Base-by-base conservation (phyloP, 805 yeast species). In the Candida odintsovae region DNA sequence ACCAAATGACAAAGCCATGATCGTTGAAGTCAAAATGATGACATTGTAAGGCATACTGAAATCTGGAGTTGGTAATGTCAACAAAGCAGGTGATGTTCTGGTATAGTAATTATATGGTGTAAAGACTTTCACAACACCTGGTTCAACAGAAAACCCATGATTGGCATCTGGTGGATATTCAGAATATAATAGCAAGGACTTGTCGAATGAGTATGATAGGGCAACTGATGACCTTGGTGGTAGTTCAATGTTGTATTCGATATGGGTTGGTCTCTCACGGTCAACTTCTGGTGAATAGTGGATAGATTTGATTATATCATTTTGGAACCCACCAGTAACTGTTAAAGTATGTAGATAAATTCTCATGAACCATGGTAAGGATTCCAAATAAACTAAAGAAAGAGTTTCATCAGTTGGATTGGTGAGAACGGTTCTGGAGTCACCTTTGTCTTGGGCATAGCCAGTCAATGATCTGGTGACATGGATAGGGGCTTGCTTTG, bases 101-200 rank as follows among this genome's bases (percentile, higher is more conserved):
- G 82, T 56, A 49, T 77, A 73, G 55, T 84, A 83, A 7, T 50
- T 38, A 12, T 26, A 55, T 47, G 69, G 70, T 11, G 65, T 63
- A 9, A 82, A 44, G 0, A 87, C 77, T 3, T 84, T 76, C 12
- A 89, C 72, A 11, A 88, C 84, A 6, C 96, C 96, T 0, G 98
- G 96, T 21, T 94, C 94, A 39, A 94, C 80, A 49, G 90, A 92
- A 66, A 94, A 94, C 1, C 99, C 99, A 57, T 94, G 97, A 63
- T 94, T 94, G 2, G 99, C 98, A 70, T 94, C 99, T 1, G 99
- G 99, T n/a, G 99, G 99, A 59, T 94, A 94, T 63, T 94, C 98
- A 3, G 90, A 86, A 50, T 86, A 82, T 47, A 83, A 75, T 26
- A 94, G 72, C 61, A 94, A 72, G 0, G 96, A 82, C 63, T 90